These are phyloP conservation scores for Aquanectria penicillioides DNA, from an alignment of 2,329 filamentous ascomycete genomes.

Conservation along the genomic window DNA sequence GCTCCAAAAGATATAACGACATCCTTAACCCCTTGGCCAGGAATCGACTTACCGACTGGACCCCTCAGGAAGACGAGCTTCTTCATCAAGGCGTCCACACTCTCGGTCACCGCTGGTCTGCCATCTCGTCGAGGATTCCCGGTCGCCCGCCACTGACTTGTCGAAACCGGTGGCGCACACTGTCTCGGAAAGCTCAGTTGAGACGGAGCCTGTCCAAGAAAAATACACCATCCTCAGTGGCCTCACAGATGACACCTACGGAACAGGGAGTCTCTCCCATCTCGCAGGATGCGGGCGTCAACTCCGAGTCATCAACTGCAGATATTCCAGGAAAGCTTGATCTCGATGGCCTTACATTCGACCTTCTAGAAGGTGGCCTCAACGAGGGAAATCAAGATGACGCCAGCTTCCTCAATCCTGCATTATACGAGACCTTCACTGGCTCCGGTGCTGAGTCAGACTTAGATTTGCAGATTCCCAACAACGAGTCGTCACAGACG, in stretches of 20 bases:
- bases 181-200: conserved; percentile 27
- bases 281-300: conserved; percentile 12
- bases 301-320: conserved; percentile 2
- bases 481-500: not conserved
- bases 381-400: conserved; percentile 25
- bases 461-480: conserved; percentile 24
- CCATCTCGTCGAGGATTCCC: conserved; percentile 39
- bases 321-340: not conserved
- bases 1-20: conserved; percentile 43
- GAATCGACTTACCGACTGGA: conserved; percentile 41
- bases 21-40: conserved; percentile 41
- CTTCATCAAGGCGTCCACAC: conserved; percentile 36
- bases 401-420: conserved; percentile 27
- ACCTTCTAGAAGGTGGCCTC: conserved; percentile 10
- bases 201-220: conserved; percentile 29
- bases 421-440: conserved; percentile 34
- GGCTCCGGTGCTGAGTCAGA: conserved; percentile 21
- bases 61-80: conserved; percentile 37
- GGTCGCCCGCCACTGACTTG: conserved; percentile 43
- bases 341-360: conserved; percentile 16
- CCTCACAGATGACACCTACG: conserved; percentile 31
- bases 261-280: conserved; percentile 32
- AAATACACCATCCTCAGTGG: conserved; percentile 30
- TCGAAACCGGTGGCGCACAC: conserved; percentile 41
- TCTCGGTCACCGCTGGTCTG: conserved; percentile 42